Percentiles rank a stretch among this genome's conserved stretches.
phyloP scores from a whole-genome alignment of 352 stramenopile species.

The Pythium volutum region DNA sequence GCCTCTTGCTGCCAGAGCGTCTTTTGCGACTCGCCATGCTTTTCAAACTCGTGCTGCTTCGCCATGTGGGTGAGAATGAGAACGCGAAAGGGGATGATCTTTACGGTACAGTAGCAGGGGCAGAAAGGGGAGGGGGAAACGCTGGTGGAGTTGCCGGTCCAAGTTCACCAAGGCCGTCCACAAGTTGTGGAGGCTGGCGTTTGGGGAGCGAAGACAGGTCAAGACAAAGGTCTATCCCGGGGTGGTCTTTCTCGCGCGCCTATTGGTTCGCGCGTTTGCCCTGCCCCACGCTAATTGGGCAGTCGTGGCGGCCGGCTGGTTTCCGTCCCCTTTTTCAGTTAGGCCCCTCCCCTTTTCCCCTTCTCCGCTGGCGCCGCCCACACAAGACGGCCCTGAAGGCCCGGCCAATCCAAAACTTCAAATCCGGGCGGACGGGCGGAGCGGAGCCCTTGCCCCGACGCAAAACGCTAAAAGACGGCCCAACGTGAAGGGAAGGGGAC shows the following conservation, averaged over 20 bases:
- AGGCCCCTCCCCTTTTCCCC: constrained; percentile 11
- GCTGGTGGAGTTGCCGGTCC: background rate
- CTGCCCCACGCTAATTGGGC: background rate
- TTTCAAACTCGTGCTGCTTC: constrained; percentile 9
- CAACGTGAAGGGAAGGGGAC: constrained; percentile 16
- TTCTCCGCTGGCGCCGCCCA: background rate
- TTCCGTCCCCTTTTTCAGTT: constrained; percentile 15
- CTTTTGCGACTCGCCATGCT: constrained; percentile 24
- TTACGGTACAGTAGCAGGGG: background rate
- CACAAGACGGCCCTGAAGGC: too few relatives aligned
- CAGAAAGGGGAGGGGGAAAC: constrained; percentile 21
- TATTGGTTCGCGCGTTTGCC: constrained; percentile 6
- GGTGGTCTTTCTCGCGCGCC: background rate
- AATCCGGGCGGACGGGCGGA: constrained; percentile 23
- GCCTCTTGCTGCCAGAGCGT: background rate
- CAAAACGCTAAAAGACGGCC: constrained; percentile 21
- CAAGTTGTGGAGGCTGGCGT: too few relatives aligned
- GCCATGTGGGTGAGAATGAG: background rate
- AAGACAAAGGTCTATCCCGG: background rate
- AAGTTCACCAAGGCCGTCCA: too few relatives aligned
- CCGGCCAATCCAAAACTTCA: constrained; percentile 31
- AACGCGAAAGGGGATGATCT: constrained; percentile 1
- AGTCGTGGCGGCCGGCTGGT: constrained; percentile 1
- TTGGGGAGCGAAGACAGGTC: constrained; percentile 19
- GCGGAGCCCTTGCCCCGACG: constrained; percentile 12